phyloP scores from a whole-genome alignment of 2,329 filamentous ascomycete species.

The Periconia macrospinosa region DNA sequence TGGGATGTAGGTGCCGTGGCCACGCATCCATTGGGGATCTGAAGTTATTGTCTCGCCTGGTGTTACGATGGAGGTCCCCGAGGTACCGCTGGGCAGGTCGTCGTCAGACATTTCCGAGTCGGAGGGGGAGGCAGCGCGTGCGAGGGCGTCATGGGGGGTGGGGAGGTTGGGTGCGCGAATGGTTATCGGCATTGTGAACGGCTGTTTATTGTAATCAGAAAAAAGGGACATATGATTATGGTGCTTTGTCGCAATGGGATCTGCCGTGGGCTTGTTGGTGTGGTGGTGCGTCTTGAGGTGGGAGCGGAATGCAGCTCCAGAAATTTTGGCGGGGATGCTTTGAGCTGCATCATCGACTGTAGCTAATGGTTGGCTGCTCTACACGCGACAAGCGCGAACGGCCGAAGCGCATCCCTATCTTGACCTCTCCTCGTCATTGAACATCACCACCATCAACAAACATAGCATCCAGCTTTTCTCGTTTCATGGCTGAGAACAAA shows the following conservation, averaged over 20 bases:
- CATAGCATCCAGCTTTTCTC: background rate
- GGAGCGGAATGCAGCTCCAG: conserved; percentile 11
- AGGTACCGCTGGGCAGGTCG: conserved; percentile 27
- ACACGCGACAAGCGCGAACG: background rate
- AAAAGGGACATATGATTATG: too few relatives aligned
- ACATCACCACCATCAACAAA: background rate
- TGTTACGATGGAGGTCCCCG: conserved; percentile 67
- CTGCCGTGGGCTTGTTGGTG: background rate
- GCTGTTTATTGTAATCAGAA: too few relatives aligned
- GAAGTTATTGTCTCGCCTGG: conserved; percentile 86
- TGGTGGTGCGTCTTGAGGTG: background rate
- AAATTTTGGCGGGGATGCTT: conserved; percentile 35
- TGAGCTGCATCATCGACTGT: conserved; percentile 2
- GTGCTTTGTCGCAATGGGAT: background rate
- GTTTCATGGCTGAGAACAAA: background rate
- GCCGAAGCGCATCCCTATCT: background rate
- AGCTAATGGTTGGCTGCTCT: background rate
- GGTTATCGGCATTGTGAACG: conserved; percentile 57
- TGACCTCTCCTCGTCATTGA: background rate
- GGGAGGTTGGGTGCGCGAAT: conserved; percentile 55
- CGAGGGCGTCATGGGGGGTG: conserved; percentile 33
- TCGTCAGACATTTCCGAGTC: conserved; percentile 54
- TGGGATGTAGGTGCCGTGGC: conserved; percentile 86
- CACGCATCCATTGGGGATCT: conserved; percentile 97
- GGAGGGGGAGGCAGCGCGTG: conserved; percentile 47